Conservation (phyloP, 768 basidiomycete species). For the Serendipita sp. region DNA sequence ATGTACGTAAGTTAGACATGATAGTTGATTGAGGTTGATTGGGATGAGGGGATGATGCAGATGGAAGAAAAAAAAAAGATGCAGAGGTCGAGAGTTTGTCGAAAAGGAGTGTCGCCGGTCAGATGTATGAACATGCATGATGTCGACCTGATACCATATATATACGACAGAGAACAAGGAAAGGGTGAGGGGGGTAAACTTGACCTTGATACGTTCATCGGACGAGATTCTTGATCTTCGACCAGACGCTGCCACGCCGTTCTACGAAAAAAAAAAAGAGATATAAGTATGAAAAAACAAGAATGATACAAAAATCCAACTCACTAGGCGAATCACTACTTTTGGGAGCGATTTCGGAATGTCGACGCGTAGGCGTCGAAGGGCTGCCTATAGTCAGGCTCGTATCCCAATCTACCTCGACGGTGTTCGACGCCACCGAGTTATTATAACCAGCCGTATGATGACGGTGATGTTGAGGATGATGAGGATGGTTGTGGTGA, state of each 20-base stretch:
- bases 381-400: not conserved
- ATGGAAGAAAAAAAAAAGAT: not conserved
- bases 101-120: not conserved
- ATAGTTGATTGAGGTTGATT: not conserved
- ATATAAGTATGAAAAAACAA: no score
- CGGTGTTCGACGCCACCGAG: constrained; percentile 3
- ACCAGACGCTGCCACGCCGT: not conserved
- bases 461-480: not conserved
- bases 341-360: not conserved
- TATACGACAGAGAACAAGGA: not conserved
- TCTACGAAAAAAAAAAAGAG: not conserved
- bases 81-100: not conserved
- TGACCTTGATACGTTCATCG: not conserved
- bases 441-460: not conserved
- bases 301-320: not conserved
- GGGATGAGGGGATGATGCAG: not conserved
- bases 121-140: no score
- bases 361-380: not conserved
- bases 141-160: not conserved
- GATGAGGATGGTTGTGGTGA: not conserved
- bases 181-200: not conserved
- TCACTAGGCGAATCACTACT: constrained; percentile 3
- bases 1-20: not conserved
- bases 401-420: not conserved
- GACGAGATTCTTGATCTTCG: constrained; percentile 2